A percentile compares a stretch with the other conserved stretches of the same genome.
phyloP scores from a whole-genome alignment of 768 basidiomycete species.

The Baorangia bicolor region DNA sequence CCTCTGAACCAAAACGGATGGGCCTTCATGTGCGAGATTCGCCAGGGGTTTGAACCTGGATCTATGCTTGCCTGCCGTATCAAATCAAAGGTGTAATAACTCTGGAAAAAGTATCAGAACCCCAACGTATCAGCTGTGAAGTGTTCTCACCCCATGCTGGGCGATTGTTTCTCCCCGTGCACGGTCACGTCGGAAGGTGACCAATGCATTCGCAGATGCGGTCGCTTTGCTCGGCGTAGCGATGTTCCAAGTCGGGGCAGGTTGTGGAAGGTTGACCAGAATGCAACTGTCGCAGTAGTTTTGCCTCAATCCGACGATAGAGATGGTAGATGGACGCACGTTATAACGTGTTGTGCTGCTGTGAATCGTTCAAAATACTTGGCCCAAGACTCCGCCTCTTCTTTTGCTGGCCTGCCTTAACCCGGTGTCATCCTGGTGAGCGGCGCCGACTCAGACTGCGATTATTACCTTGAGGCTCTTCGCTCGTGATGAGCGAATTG shows the following conservation, averaged over 20 bases:
- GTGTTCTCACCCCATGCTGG: slow-evolving; percentile 25
- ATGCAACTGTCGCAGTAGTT: slow-evolving; percentile 11
- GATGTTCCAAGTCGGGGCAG: slow-evolving; percentile 20
- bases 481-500: slow-evolving; percentile 19
- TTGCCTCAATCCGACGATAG: not conserved
- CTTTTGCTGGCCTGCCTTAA: slow-evolving; percentile 15
- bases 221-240: slow-evolving; percentile 18
- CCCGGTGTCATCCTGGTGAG: slow-evolving; percentile 2
- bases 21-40: slow-evolving; percentile 25
- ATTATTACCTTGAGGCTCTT: slow-evolving; percentile 18
- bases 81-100: slow-evolving; percentile 28
- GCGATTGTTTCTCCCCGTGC: slow-evolving; percentile 22
- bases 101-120: slow-evolving; percentile 2
- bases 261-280: slow-evolving; percentile 29
- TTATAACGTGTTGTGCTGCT: slow-evolving; percentile 24
- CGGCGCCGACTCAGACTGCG: not conserved
- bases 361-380: slow-evolving; percentile 23
- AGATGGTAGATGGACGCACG: slow-evolving; percentile 9
- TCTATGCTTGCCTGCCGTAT: slow-evolving; percentile 14
- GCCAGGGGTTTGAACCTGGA: slow-evolving; percentile 23
- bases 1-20: slow-evolving; percentile 31
- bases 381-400: slow-evolving; percentile 23
- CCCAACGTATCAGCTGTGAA: not conserved
- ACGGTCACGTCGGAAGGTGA: slow-evolving; percentile 25
- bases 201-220: slow-evolving; percentile 25